phyloP scores from a whole-genome alignment of 2,329 filamentous ascomycete genomes.

The Colletotrichum gloeosporioides region DNA sequence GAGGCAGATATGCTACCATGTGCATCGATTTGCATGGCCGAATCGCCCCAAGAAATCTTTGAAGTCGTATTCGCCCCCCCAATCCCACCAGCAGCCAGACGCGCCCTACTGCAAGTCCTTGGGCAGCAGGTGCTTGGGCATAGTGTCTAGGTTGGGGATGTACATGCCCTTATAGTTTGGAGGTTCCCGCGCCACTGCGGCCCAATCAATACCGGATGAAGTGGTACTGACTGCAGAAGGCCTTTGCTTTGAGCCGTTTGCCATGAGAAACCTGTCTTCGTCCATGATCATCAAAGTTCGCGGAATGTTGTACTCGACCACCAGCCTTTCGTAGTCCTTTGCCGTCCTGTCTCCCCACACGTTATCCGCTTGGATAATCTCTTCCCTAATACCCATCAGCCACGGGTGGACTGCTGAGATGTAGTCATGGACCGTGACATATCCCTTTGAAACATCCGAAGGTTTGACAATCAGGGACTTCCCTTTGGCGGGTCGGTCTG shows the following conservation, averaged over 20 bases:
- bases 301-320: conserved; percentile 19
- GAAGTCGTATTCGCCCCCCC: background rate
- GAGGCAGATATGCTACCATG: too few species aligned
- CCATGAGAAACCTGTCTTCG: background rate
- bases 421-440: background rate
- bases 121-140: background rate
- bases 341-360: background rate
- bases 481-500: background rate
- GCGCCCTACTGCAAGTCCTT: background rate
- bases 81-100: background rate
- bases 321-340: conserved; percentile 17
- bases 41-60: background rate
- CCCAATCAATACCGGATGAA: background rate
- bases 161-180: background rate
- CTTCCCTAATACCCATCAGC: background rate
- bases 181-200: background rate
- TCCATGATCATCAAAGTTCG: conserved; percentile 14
- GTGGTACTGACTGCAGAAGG: background rate
- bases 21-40: too few species aligned
- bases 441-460: background rate
- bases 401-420: background rate
- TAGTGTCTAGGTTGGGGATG: background rate
- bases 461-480: background rate
- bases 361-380: background rate
- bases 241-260: background rate